Evolutionary conservation across 306 rosid species (phyloP), one percentile per base, ranked within the genome.

Genomic region (Elaeagnus macrophylla): DNA sequence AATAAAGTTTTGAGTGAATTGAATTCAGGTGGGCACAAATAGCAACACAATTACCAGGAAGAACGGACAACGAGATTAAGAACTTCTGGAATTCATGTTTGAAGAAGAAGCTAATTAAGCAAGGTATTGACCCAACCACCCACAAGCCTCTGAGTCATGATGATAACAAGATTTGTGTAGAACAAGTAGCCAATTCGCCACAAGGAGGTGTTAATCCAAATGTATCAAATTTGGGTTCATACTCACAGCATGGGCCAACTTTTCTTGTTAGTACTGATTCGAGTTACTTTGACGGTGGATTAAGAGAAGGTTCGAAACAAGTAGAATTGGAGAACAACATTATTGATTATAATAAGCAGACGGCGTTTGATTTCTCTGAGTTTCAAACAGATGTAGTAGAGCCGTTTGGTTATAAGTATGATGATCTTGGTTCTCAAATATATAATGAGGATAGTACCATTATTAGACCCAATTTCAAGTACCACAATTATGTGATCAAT

Each of bases 11-110:
- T 54, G 16, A 53, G 7, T 20, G 43, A 53, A 36, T 12, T 49
- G 41, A 56, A 41, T 51, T 64, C 70, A 90, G 97, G 80, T 91
- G 97, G 97, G 95, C 97, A 16, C 97, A 91, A 61, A 91, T 91
- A 51, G 94, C 97, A 37, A 83, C 95, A 14, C 95, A 86, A 57
- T 78, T 86, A 45, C 97, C 97, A 0, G 97, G 97, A 54, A 86
- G 97, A 79, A 90, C 97, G 20, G 97, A 90, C 37, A 90, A 90
- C 59, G 97, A 90, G 81, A 91, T 91, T 1, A 91, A 91, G 51
- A 91, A 91, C 49, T 91, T 86, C 37, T 91, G 97, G 97, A 86
- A 91, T 75, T 91, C 97, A 19, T 80, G 83, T 56, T 42, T 91
- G 75, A 91, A 91, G 79, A 91, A 91, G 89, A 91, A 91, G 79